phyloP scores from a whole-genome alignment of 257 asterid genomes.

The Solanum piurae region DNA sequence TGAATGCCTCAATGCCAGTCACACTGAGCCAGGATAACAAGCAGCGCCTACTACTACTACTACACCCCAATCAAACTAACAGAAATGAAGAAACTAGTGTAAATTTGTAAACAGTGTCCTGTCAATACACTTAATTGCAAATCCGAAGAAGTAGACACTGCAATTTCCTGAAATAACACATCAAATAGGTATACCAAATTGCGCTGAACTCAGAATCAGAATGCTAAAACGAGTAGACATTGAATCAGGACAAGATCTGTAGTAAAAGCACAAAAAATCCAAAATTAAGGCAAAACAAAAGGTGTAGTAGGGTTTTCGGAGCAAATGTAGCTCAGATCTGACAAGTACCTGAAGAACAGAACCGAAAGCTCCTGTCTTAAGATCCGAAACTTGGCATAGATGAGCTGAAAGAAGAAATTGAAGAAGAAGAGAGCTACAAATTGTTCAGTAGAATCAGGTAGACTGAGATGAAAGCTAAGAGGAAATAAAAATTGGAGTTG shows the following conservation, averaged over 20 bases:
- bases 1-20: neutral
- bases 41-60: neutral
- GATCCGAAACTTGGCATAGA: slow-evolving; percentile 14
- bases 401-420: neutral
- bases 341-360: slow-evolving; percentile 29
- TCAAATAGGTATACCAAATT: neutral
- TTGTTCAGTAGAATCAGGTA: neutral
- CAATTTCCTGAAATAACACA: neutral
- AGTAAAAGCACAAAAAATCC: neutral
- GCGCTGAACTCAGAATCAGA: neutral
- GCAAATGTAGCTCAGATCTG: slow-evolving; percentile 62
- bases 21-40: neutral
- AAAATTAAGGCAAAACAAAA: neutral
- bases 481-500: neutral
- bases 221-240: neutral
- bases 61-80: neutral
- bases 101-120: neutral
- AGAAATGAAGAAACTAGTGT: neutral
- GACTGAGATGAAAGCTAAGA: neutral
- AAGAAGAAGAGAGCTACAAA: neutral
- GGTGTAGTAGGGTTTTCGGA: neutral
- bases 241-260: neutral
- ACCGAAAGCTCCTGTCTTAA: slow-evolving; percentile 2
- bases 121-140: neutral
- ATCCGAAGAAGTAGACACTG: neutral